Percentiles rank a stretch among this genome's conserved stretches.
These are phyloP conservation scores for Priceomyces haplophilus DNA, from an alignment of 805 yeast genomes.

Conservation along the genomic window DNA sequence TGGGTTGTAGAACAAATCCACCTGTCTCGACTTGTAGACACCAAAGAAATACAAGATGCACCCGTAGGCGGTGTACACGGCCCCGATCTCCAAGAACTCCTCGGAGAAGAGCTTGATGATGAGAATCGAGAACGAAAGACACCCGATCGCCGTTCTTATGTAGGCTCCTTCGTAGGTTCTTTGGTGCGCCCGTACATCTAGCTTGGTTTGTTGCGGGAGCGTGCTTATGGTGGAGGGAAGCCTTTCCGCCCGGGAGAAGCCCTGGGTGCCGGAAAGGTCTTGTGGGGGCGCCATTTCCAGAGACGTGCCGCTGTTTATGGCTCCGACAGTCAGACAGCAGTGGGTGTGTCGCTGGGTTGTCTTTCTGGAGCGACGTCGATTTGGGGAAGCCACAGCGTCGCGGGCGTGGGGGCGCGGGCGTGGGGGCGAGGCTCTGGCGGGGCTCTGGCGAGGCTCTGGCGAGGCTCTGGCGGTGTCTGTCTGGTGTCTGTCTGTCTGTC, in stretches of 20 bases:
- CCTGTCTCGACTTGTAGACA: conserved; percentile 32
- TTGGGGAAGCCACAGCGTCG: too few relatives aligned
- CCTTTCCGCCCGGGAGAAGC: conserved; percentile 16
- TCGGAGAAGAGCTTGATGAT: conserved; percentile 61
- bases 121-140: conserved; percentile 61
- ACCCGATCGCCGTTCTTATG: conserved; percentile 66
- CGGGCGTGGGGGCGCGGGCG: too few relatives aligned
- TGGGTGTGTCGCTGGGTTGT: too few relatives aligned
- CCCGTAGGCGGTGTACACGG: conserved; percentile 64
- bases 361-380: too few relatives aligned
- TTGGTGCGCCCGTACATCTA: conserved; percentile 67
- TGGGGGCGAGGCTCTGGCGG: too few relatives aligned
- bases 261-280: too few relatives aligned
- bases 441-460: too few relatives aligned
- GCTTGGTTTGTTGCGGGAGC: conserved; percentile 37
- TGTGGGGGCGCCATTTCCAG: too few relatives aligned
- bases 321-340: too few relatives aligned
- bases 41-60: conserved; percentile 38
- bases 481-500: too few relatives aligned
- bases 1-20: conserved; percentile 37
- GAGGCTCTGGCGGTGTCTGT: too few relatives aligned
- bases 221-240: conserved; percentile 34
- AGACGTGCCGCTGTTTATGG: too few relatives aligned
- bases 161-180: conserved; percentile 86
- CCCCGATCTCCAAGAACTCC: conserved; percentile 66